A percentile compares a stretch with the other conserved stretches of the same genome.
Conservation (phyloP, 306 rosid genomes). For the Casuarina equisetifolia region DNA sequence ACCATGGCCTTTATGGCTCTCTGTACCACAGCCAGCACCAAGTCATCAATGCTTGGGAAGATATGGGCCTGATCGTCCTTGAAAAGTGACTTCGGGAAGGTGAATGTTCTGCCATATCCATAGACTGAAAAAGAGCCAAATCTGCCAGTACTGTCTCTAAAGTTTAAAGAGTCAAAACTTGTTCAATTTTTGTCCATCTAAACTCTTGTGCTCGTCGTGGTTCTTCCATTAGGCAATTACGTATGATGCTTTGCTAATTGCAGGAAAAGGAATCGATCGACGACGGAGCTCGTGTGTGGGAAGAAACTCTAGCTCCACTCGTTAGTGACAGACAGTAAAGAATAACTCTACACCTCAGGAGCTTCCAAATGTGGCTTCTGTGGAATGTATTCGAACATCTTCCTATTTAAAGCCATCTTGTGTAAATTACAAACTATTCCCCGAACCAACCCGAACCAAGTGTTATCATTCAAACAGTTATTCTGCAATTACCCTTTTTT, state of each 20-base stretch:
- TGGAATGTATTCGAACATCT: background rate
- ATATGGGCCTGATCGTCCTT: background rate
- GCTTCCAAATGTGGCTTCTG: background rate
- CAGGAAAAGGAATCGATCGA: no score
- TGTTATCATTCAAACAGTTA: no score
- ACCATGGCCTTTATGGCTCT: conserved; percentile 20
- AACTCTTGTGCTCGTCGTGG: background rate
- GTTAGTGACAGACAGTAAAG: background rate
- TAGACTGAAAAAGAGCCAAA: no score
- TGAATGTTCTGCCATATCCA: background rate
- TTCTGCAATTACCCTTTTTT: no score
- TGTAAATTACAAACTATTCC: background rate
- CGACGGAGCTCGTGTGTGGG: no score
- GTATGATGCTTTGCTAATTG: background rate
- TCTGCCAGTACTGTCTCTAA: no score
- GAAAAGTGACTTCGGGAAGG: background rate
- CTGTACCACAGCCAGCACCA: conserved; percentile 2
- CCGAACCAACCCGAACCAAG: no score
- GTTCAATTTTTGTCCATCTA: background rate
- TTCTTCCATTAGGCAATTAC: background rate
- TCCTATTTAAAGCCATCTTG: background rate
- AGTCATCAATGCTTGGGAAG: conserved; percentile 15
- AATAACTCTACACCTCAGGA: background rate
- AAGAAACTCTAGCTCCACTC: background rate
- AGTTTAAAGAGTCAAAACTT: no score